Evolutionary conservation across 441 rosid genomes (phyloP).

Genomic region (California macrophylla): DNA sequence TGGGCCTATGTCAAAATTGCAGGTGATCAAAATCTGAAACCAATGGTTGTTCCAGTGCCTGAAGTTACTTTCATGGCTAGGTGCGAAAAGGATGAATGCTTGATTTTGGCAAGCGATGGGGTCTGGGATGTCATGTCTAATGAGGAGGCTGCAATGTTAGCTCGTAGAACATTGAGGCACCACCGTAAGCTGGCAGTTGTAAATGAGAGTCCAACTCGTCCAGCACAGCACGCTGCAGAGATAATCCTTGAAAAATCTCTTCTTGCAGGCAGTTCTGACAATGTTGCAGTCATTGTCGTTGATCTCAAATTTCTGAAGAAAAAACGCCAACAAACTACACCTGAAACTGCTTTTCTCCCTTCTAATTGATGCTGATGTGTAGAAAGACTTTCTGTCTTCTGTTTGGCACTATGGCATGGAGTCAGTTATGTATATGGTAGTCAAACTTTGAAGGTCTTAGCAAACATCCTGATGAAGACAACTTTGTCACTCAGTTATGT

Average conservation of each 20-base stretch:
- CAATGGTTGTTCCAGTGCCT: conserved; percentile 7
- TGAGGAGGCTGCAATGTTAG: conserved; percentile 8
- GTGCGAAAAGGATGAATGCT: conserved; percentile 11
- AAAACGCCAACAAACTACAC: not conserved
- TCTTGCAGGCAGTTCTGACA: conserved; percentile 4
- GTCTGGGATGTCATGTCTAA: conserved; percentile 15
- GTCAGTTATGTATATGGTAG: not conserved
- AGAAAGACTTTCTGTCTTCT: not conserved
- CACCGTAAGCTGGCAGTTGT: conserved; percentile 6
- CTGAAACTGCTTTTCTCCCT: not conserved
- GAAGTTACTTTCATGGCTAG: conserved; percentile 9
- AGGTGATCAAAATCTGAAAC: conserved; percentile 8
- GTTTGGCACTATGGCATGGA: not conserved
- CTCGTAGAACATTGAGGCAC: conserved; percentile 5
- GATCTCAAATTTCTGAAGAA: not conserved
- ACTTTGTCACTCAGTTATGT: not conserved
- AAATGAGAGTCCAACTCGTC: not conserved
- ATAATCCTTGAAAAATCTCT: not conserved
- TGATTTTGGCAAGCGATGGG: conserved; percentile 25
- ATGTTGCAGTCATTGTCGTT: conserved; percentile 2
- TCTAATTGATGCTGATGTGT: not conserved
- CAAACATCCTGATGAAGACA: not conserved
- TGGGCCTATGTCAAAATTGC: not conserved
- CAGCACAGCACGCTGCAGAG: conserved; percentile 4
- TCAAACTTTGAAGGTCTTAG: not conserved